Evolutionary conservation across 345 rosid genomes (phyloP).

Genomic region (Populus nigra): DNA sequence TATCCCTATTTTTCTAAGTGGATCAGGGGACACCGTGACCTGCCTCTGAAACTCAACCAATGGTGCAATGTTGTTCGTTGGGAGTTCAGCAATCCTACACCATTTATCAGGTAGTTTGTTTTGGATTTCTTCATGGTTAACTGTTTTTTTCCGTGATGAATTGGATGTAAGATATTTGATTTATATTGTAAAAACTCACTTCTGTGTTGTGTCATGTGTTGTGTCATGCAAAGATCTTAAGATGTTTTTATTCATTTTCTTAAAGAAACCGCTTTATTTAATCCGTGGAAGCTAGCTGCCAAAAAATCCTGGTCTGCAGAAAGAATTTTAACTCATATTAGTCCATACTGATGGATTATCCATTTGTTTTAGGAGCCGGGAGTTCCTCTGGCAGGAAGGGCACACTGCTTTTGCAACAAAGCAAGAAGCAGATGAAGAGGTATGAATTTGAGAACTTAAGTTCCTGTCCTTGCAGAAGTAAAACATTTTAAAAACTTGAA

Average conservation of each 20-base stretch:
- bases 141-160: neutral
- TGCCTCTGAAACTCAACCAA: slow-evolving; percentile 92
- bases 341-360: neutral
- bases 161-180: neutral
- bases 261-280: neutral
- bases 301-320: neutral
- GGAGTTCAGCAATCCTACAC: slow-evolving; percentile 99
- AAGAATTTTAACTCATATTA: neutral
- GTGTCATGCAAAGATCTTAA: neutral
- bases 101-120: slow-evolving; percentile 78
- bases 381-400: slow-evolving; percentile 99
- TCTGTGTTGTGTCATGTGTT: neutral
- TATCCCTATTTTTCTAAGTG: slow-evolving; percentile 95
- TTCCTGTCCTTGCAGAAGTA: slow-evolving; percentile 4
- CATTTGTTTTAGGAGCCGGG: slow-evolving; percentile 68
- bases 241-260: neutral
- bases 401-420: slow-evolving; percentile 92
- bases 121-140: neutral
- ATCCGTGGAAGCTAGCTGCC: neutral
- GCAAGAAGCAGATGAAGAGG: slow-evolving; percentile 91
- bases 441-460: slow-evolving; percentile 21
- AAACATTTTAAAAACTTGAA: neutral
- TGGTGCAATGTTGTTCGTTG: slow-evolving; percentile 99
- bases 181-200: neutral
- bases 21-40: slow-evolving; percentile 96